Base-by-base conservation (phyloP, 1,284 basidiomycete genomes). In the Farysia itapuensis region DNA sequence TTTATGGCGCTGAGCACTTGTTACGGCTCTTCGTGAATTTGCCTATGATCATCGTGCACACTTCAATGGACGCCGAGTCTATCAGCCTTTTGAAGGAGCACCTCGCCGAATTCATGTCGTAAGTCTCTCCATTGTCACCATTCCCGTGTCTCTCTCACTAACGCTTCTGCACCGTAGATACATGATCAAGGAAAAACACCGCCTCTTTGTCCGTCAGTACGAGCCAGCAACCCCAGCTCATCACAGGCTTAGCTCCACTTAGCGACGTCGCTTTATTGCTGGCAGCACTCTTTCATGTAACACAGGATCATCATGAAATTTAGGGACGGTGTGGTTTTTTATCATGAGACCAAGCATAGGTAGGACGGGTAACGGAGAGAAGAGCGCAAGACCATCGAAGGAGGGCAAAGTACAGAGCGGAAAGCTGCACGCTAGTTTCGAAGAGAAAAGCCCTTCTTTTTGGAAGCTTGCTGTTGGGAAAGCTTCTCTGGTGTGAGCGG, bases 1-100 rank as follows among this genome's bases (percentile, higher is more conserved):
- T 96, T 15, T 98, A 98, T 70, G 95, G 94, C 0, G 91, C 90
- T 4, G 94, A 98, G 75, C 94, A 99, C 77, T 77, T 99, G 13
- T 77, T 97, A 49, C 81, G 94, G 39, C 86, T 98, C 82, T 82
- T 98, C 59, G 83, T 84, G 53, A 83, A 81, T 61, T 78, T 82
- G 44, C 80, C 78, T 15, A 74, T 79, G 83, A 92, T 96, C 84
- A 86, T 97, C 34, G 85, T 88, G 2, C 86, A 85, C 64, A 94
- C 92, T 13, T 86, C 84, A n/a, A 87, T 97, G 82, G 93, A 98
- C 70, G 80, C 84, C 1, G 92, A 95, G 70, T 88, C 87, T 11
- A 85, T 94, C 20, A 80, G 79, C 24, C 81, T 96, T 12, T 83
- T 98, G 13, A 82, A 86, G 61, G 92, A 96, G 64, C 93, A 96